Evolutionary conservation across 345 rosid genomes (phyloP).

Genomic region (Populus alba): DNA sequence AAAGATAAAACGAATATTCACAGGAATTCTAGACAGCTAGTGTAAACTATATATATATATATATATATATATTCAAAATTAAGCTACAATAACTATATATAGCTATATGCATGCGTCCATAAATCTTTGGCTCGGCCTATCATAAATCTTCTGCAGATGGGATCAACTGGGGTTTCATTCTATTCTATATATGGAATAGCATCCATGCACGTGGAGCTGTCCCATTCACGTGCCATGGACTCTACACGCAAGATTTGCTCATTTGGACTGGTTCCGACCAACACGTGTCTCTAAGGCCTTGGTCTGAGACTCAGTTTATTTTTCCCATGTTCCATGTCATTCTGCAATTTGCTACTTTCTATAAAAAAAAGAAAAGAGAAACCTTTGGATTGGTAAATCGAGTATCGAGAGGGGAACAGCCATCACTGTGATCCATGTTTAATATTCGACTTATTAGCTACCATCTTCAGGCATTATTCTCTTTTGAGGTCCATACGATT

Average conservation of each 20-base stretch:
- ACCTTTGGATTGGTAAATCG: too few relatives aligned
- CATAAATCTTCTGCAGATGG: too few relatives aligned
- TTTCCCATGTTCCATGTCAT: conserved; percentile 13
- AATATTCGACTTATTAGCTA: not conserved
- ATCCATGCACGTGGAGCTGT: not conserved
- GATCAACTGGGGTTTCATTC: not conserved
- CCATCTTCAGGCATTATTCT: not conserved
- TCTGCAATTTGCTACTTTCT: not conserved
- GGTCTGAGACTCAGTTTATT: conserved; percentile 7
- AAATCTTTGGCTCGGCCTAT: too few relatives aligned
- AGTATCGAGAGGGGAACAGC: not conserved
- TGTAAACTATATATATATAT: too few relatives aligned
- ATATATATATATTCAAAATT: too few relatives aligned
- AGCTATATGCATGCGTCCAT: too few relatives aligned
- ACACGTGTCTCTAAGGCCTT: conserved; percentile 51
- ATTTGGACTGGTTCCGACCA: conserved; percentile 30
- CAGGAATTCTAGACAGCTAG: too few relatives aligned
- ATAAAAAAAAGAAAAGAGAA: too few relatives aligned
- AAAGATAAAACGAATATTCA: too few relatives aligned
- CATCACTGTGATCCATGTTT: not conserved
- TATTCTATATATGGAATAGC: not conserved
- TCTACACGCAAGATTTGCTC: not conserved
- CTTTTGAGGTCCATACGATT: not conserved
- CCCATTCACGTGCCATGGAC: not conserved
- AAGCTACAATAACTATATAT: too few relatives aligned